Percentiles rank a stretch among this genome's conserved stretches.
These are phyloP conservation scores for Cornus suecica DNA, from an alignment of 148 eudicot genomes.

Conservation along the genomic window DNA sequence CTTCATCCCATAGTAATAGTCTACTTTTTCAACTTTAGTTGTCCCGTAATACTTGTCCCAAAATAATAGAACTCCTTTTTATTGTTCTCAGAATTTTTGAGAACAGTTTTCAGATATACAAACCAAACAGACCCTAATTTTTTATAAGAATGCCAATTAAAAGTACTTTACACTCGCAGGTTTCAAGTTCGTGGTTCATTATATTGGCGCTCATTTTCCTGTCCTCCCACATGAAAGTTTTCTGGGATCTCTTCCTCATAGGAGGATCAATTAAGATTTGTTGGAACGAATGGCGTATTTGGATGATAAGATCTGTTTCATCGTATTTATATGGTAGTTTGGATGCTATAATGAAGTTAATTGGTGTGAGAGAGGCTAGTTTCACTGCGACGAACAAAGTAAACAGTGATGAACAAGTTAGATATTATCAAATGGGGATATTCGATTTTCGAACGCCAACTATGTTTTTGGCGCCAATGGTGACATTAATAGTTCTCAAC, in stretches of 20 bases:
- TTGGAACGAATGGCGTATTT: slow-evolving; percentile 22
- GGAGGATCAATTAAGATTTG: slow-evolving; percentile 12
- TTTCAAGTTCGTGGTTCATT: background rate
- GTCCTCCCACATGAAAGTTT: background rate
- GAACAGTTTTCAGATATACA: too few relatives aligned
- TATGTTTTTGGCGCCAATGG: background rate
- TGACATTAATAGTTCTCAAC: too few relatives aligned
- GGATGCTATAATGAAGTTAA: slow-evolving; percentile 15
- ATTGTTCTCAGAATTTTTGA: too few relatives aligned
- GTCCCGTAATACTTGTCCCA: too few relatives aligned
- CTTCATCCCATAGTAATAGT: too few relatives aligned
- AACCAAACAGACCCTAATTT: too few relatives aligned
- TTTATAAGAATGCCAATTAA: too few relatives aligned
- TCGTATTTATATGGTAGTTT: slow-evolving; percentile 8
- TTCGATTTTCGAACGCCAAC: slow-evolving; percentile 30
- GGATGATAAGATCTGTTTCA: slow-evolving; percentile 20
- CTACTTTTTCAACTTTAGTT: too few relatives aligned
- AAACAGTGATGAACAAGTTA: slow-evolving; percentile 6
- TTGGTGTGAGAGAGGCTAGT: slow-evolving; percentile 24
- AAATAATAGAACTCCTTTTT: too few relatives aligned
- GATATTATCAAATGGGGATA: slow-evolving; percentile 22
- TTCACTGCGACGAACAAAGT: slow-evolving; percentile 36
- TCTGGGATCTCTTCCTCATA: slow-evolving; percentile 7
- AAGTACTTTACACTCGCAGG: background rate
- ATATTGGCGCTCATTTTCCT: background rate